Conservation (phyloP, 1,284 basidiomycete species). For the Marasmius fiardii region DNA sequence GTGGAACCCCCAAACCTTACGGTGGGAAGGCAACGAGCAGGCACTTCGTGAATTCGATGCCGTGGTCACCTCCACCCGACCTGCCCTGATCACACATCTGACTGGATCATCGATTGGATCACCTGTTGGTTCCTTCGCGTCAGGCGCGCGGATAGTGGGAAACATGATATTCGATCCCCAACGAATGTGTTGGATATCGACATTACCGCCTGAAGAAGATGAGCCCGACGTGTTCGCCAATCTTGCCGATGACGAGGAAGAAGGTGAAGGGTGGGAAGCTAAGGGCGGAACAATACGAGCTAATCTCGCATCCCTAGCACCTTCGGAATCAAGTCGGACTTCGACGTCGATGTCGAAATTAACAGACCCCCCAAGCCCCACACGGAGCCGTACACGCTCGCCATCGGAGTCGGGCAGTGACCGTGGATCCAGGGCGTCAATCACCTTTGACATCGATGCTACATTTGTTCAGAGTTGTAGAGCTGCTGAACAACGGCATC, state of each 20-base stretch:
- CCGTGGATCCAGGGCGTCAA: slow-evolving; percentile 68
- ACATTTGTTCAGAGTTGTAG: slow-evolving; percentile 70
- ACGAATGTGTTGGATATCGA: slow-evolving; percentile 93
- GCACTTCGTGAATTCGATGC: slow-evolving; percentile 88
- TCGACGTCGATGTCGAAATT: slow-evolving; percentile 33
- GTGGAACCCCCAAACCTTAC: slow-evolving; percentile 86
- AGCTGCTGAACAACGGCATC: slow-evolving; percentile 77
- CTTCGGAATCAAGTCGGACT: slow-evolving; percentile 34
- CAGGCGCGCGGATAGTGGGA: slow-evolving; percentile 83
- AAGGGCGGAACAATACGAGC: slow-evolving; percentile 79
- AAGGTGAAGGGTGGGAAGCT: slow-evolving; percentile 62
- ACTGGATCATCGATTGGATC: slow-evolving; percentile 79
- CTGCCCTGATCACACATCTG: slow-evolving; percentile 91
- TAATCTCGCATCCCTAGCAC: slow-evolving; percentile 39
- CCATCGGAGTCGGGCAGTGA: slow-evolving; percentile 74
- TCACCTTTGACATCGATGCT: slow-evolving; percentile 71
- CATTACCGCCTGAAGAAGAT: slow-evolving; percentile 81
- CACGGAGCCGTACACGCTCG: slow-evolving; percentile 59
- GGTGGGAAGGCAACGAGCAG: slow-evolving; percentile 97
- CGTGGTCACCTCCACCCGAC: slow-evolving; percentile 81
- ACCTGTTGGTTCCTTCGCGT: slow-evolving; percentile 73
- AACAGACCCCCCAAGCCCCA: slow-evolving; percentile 50
- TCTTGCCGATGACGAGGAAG: slow-evolving; percentile 84
- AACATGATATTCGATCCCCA: slow-evolving; percentile 97
- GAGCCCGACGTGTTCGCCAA: slow-evolving; percentile 92